Base-by-base conservation (phyloP, 2,329 filamentous ascomycete genomes). In the Aspergillus novofumigatus region DNA sequence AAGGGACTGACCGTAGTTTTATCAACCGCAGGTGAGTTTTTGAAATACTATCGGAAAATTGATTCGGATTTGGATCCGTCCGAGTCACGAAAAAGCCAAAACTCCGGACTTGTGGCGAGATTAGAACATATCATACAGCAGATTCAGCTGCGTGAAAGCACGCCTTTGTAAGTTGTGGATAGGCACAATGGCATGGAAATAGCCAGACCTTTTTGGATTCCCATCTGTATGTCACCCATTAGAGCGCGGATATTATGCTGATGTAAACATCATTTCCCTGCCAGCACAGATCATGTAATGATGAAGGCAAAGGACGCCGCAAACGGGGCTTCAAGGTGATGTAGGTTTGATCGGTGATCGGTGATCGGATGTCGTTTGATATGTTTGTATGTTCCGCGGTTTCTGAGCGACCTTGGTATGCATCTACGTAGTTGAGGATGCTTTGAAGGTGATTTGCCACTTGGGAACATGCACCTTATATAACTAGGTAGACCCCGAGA, bases 1-100 rank as follows among this genome's bases (percentile, higher is more conserved):
- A 70, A 78, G 26, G 80, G 75, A 4, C 69, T 88, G 14, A 64
- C 72, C 5, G 67, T 77, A 17, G 72, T 89, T 20, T 69, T 87
- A 25, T 77, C 78, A 8, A 84, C 82, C 2, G 81, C 87, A 14
- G 79, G 83, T 56, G 84, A 87, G 62, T 88, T 89, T 62, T 77
- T 87, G 29, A 74, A 76, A 42, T 81, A 86, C 60, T 80, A 88
- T 65, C 80, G 81, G 59, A 79, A 79, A 59, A 83, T 86, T 14
- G 86, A 88, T 53, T 75, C 75, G 52, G 74, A 78, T 56, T 62
- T 71, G 26, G 65, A 72, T 21, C 64, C 66, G 28, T 69, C 71
- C 17, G 76, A 79, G 48, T 75, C 78, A 25, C 77, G 77, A 38
- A 75, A 77, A 41, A 81, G 82, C 56, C 74, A 78, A 1, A 74